phyloP scores from a whole-genome alignment of 176 grass and related monocot species.

The Echinochloa phyllopogon region DNA sequence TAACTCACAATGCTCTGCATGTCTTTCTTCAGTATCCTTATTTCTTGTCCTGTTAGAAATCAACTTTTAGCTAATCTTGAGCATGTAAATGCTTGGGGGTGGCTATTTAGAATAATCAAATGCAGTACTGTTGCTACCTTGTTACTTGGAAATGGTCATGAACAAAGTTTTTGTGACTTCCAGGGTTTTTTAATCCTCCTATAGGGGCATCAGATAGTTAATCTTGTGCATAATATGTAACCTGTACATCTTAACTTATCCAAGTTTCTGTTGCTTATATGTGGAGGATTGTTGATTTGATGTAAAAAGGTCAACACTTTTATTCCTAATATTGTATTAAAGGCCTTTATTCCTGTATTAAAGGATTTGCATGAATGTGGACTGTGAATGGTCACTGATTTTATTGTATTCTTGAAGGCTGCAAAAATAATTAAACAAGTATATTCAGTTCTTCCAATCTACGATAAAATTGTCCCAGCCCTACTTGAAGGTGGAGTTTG shows the following conservation, averaged over 20 bases:
- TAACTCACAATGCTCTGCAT: not conserved
- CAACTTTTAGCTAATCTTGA: not conserved
- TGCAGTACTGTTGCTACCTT: conserved; percentile 17
- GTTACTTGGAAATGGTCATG: conserved; percentile 9
- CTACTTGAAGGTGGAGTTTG: conserved; percentile 83
- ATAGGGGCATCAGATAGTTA: conserved; percentile 3
- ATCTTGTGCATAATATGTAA: not conserved
- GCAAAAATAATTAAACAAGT: conserved; percentile 90
- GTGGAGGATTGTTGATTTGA: conserved; percentile 21
- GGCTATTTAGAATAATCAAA: not conserved
- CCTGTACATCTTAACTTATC: conserved; percentile 14
- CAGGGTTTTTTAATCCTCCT: conserved; percentile 10
- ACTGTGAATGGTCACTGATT: conserved; percentile 25
- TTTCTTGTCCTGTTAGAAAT: conserved; percentile 7
- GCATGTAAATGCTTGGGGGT: not conserved
- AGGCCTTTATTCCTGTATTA: not conserved
- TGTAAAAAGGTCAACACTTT: not conserved
- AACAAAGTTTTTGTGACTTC: not conserved
- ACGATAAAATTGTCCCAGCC: conserved; percentile 89
- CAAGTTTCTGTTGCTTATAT: conserved; percentile 8
- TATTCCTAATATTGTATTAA: conserved; percentile 14
- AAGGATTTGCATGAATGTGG: conserved; percentile 23
- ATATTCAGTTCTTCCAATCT: conserved; percentile 96
- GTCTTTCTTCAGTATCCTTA: not conserved
- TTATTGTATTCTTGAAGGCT: conserved; percentile 70